Evolutionary conservation across 768 basidiomycete species (phyloP).

Genomic region (Coprinellus micaceus): DNA sequence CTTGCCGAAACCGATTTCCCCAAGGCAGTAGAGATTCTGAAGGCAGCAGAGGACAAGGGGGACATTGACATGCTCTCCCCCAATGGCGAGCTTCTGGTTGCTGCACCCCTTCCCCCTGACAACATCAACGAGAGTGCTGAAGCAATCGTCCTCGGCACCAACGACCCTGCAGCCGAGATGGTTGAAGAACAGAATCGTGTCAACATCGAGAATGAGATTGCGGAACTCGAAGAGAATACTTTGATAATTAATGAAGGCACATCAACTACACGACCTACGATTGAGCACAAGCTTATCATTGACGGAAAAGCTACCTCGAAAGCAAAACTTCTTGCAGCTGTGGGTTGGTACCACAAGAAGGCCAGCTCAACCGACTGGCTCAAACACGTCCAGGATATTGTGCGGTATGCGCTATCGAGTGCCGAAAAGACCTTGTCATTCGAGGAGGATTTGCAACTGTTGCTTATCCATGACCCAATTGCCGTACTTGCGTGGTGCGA

Average conservation of each 20-base stretch:
- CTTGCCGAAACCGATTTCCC: background rate
- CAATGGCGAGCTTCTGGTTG: background rate
- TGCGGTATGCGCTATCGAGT: background rate
- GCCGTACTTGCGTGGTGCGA: slow-evolving; percentile 14
- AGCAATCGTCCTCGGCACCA: background rate
- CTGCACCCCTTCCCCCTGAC: background rate
- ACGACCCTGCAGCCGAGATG: background rate
- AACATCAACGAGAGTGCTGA: background rate
- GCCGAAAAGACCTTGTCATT: background rate
- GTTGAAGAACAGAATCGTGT: no score
- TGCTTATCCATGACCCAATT: slow-evolving; percentile 14
- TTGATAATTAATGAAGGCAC: background rate
- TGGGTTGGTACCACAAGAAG: background rate
- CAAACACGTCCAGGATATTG: background rate
- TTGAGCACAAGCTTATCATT: background rate
- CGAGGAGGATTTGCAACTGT: background rate
- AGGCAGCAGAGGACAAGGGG: background rate
- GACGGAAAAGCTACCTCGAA: background rate
- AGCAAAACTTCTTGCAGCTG: background rate
- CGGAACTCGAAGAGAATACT: background rate
- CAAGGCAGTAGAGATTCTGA: background rate
- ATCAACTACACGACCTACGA: background rate
- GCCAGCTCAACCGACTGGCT: background rate
- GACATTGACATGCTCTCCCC: background rate
- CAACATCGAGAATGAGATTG: background rate